A percentile compares a stretch with the other conserved stretches of the same genome.
phyloP scores from a whole-genome alignment of 805 yeast genomes.

The Starmerella stigmatis region DNA sequence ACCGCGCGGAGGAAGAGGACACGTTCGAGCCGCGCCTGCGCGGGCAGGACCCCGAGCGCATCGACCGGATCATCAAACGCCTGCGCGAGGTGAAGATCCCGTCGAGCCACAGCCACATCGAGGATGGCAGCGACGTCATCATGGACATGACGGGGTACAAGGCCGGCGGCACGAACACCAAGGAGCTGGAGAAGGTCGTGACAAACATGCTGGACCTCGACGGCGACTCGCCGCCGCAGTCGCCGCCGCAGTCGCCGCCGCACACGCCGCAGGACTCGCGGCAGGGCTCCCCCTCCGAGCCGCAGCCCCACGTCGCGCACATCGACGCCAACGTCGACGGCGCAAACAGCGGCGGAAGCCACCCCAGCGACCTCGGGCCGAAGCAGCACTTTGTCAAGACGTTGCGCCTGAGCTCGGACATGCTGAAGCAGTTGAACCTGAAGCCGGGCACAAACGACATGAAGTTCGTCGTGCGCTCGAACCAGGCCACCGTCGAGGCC shows the following conservation, averaged over 20 bases:
- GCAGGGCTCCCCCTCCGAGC: background rate
- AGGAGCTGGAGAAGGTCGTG: conserved; percentile 65
- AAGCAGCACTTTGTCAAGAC: conserved; percentile 58
- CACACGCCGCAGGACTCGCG: background rate
- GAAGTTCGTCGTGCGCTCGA: conserved; percentile 69
- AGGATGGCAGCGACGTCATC: conserved; percentile 70
- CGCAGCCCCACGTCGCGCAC: background rate
- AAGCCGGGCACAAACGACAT: conserved; percentile 71
- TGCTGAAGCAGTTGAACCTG: conserved; percentile 60
- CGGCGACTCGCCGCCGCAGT: conserved; percentile 16
- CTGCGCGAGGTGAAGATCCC: conserved; percentile 60
- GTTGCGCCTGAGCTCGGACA: conserved; percentile 81
- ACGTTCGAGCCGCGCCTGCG: conserved; percentile 18
- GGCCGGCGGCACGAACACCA: conserved; percentile 48
- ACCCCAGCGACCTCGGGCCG: background rate
- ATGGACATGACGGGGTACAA: conserved; percentile 95
- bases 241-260: conserved; percentile 10
- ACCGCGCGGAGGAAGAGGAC: conserved; percentile 5
- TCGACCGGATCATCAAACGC: conserved; percentile 22
- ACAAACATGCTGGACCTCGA: conserved; percentile 10
- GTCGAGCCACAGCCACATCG: conserved; percentile 71
- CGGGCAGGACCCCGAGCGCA: conserved; percentile 20
- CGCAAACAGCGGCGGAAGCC: background rate
- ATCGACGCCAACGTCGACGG: background rate
- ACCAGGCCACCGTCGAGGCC: conserved; percentile 64